Conservation (phyloP, 2,329 filamentous ascomycete genomes). For the Catunica adiposa region DNA sequence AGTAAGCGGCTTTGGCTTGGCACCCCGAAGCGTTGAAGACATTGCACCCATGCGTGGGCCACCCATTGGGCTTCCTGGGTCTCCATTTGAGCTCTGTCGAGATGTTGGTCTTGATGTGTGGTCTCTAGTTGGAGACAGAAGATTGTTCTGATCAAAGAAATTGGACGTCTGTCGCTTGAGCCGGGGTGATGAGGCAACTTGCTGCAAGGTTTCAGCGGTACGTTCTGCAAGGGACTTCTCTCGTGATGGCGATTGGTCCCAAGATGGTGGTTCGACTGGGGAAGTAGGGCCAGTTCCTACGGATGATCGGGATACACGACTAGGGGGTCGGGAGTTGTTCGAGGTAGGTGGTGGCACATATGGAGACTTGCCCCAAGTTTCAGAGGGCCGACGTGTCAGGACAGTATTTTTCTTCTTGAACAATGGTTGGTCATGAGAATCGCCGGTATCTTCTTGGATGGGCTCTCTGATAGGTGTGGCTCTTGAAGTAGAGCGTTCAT, state of each 20-base stretch:
- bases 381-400: constrained; percentile 21
- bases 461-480: constrained; percentile 5
- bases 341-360: constrained; percentile 11
- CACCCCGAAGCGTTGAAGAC: constrained; percentile 19
- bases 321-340: constrained; percentile 4
- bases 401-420: constrained; percentile 15
- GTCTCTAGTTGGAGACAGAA: constrained; percentile 18
- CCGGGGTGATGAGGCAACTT: constrained; percentile 61
- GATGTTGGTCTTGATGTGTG: constrained; percentile 19
- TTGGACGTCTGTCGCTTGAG: constrained; percentile 49
- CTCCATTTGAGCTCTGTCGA: constrained; percentile 8
- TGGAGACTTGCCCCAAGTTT: constrained; percentile 14
- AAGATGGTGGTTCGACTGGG: background rate
- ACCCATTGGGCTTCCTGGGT: constrained; percentile 32
- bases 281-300: constrained; percentile 15
- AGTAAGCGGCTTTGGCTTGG: constrained; percentile 30
- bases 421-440: background rate
- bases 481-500: background rate
- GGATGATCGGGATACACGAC: constrained; percentile 4
- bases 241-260: constrained; percentile 9
- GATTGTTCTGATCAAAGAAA: constrained; percentile 44
- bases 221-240: constrained; percentile 48
- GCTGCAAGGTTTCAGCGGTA: constrained; percentile 69
- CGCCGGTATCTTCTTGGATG: background rate
- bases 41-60: constrained; percentile 26